These are phyloP conservation scores for Canavalia ensiformis DNA, from an alignment of 306 rosid genomes.

Conservation along the genomic window DNA sequence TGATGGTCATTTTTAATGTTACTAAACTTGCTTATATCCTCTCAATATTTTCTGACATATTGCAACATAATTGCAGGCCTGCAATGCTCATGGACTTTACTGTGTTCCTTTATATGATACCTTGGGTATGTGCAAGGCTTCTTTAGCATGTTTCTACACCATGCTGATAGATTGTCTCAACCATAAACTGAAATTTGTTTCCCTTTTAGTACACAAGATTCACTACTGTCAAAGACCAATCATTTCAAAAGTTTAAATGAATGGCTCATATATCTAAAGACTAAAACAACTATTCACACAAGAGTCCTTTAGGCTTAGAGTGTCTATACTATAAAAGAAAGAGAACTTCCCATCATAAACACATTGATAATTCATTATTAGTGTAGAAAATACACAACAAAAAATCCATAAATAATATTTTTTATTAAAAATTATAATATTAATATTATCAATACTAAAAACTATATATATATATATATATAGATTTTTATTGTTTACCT, in stretches of 20 bases:
- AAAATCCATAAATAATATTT: too few relatives aligned
- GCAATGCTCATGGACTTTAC: constrained; percentile 93
- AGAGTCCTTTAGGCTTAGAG: background rate
- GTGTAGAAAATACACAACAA: too few relatives aligned
- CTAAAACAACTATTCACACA: background rate
- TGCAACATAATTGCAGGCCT: constrained; percentile 71
- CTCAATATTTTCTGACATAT: constrained; percentile 40
- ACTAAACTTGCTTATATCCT: constrained; percentile 29
- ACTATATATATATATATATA: too few relatives aligned
- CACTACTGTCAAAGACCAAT: background rate
- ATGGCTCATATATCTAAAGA: background rate
- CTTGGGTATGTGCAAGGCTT: constrained; percentile 65
- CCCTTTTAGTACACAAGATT: background rate
- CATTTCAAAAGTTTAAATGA: background rate
- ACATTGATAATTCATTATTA: background rate
- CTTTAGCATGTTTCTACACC: constrained; percentile 43
- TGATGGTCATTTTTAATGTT: constrained; percentile 13
- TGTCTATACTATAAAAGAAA: background rate
- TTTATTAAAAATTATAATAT: too few relatives aligned
- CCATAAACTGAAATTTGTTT: background rate
- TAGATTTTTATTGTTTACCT: too few relatives aligned
- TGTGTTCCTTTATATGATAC: constrained; percentile 95
- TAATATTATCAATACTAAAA: too few relatives aligned
- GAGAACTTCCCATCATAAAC: background rate
- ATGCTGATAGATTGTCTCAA: constrained; percentile 34